Evolutionary conservation across 352 stramenopile species (phyloP).

Genomic region (Phytophthora citrophthora): DNA sequence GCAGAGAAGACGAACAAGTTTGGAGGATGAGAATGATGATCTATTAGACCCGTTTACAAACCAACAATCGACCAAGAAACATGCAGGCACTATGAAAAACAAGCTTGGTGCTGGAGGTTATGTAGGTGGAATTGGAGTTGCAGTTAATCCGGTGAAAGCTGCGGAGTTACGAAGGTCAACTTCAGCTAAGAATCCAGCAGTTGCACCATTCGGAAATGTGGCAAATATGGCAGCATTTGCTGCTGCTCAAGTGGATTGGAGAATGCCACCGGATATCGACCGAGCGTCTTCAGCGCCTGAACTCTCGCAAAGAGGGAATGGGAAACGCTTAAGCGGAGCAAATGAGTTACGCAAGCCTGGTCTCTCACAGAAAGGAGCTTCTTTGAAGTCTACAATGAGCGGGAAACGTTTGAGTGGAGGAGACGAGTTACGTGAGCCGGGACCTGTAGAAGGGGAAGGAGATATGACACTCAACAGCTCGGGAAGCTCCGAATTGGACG

Average conservation of each 20-base stretch:
- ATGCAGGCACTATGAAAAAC: not conserved
- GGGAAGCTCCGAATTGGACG: not conserved
- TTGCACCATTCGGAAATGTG: slow-evolving; percentile 1
- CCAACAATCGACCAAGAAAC: not conserved
- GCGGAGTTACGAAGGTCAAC: slow-evolving; percentile 15
- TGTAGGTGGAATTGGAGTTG: not conserved
- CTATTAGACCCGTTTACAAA: not conserved
- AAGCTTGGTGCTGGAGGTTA: not conserved
- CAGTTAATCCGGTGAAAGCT: slow-evolving; percentile 13
- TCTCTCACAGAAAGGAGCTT: not conserved
- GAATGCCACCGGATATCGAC: slow-evolving; percentile 10
- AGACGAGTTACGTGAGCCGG: not conserved
- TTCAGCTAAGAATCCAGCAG: slow-evolving; percentile 3
- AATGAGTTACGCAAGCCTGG: not conserved
- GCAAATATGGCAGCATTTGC: slow-evolving; percentile 29
- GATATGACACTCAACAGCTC: not conserved
- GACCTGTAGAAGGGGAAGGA: not conserved
- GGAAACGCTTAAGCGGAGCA: not conserved
- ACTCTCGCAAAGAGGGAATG: slow-evolving; percentile 1
- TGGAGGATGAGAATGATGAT: not conserved
- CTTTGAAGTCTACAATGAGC: not conserved
- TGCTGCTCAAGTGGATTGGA: slow-evolving; percentile 26
- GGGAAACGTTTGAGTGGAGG: not conserved
- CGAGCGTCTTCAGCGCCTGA: not conserved
- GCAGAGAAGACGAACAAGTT: too few species aligned